Base-by-base conservation (phyloP, 140 eudicot genomes). In the Oenanthe javanica region DNA sequence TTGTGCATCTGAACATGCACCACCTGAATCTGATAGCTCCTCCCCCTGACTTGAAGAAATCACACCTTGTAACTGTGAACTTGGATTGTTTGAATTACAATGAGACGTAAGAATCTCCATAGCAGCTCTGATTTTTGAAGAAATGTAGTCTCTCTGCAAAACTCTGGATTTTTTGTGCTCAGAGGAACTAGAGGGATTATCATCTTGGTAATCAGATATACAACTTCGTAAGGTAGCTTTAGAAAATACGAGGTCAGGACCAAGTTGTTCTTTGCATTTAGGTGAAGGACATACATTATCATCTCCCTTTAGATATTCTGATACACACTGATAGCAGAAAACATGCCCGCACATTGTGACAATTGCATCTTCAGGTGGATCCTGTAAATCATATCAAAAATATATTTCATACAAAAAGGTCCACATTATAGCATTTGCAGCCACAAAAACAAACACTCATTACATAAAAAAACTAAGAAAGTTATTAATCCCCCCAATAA, bases 341-440 rank as follows among this genome's bases (percentile, higher is more conserved):
- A 93, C 98, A 77, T 93, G 98, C 73, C 91, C 93, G 64, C 98
- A 93, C 52, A 85, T 87, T 21, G 98, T 90, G 75, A 93, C 87
- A 75, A 90, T 90, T 36, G 96, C 96, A 91, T 93, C 94, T 84
- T 93, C 97, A 50, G 98, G 97, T 82, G 96, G 91, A 83, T 93
- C 98, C 98, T 93, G 82, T 47, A 64, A 7, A 69, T 74, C 64
- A 61, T 12, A 40, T 27, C 5, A 61, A 46, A n/a, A 64, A 67
- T 50, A 3, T 15, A 3, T 3, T 21, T 67, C 46, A 67, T 4
- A 31, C 36, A 25, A 67, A 9, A 64, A 61, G 38, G 23, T n/a
- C 9, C 27, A 5, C 72, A 61, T 9, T 61, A 61, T 61, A 57
- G 27, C 78, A 77, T 13, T 67, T 1, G 72, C n/a, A 46, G 9